A percentile compares a stretch with the other conserved stretches of the same genome.
phyloP scores from a whole-genome alignment of 2,329 filamentous ascomycete species.

The Aureobasidium subglaciale region DNA sequence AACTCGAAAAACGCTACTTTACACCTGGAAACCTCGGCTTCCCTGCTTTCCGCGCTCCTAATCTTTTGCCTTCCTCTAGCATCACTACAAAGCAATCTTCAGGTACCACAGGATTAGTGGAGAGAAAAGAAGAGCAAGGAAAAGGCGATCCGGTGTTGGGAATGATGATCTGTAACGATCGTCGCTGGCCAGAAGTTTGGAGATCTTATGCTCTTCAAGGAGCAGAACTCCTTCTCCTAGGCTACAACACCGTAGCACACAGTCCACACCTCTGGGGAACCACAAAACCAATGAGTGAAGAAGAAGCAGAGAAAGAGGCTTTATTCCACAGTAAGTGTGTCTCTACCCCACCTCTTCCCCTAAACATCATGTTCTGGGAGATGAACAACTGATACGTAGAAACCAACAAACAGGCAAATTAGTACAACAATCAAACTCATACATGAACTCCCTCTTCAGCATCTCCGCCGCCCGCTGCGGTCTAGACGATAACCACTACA shows the following conservation, averaged over 20 bases:
- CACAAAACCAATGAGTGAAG: constrained; percentile 35
- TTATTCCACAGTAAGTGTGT: too few relatives aligned
- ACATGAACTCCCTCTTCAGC: constrained; percentile 47
- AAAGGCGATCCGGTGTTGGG: constrained; percentile 46
- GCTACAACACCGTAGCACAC: constrained; percentile 45
- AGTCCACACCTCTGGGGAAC: constrained; percentile 42
- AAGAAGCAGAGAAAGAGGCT: constrained; percentile 42
- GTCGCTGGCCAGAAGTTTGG: constrained; percentile 50
- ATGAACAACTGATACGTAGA: too few relatives aligned
- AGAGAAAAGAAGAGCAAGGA: constrained; percentile 17
- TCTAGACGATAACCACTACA: constrained; percentile 44
- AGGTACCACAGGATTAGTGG: too few relatives aligned
- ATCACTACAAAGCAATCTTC: too few relatives aligned
- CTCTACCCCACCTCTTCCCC: too few relatives aligned
- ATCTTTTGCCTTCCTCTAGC: constrained; percentile 31
- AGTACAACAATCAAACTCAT: constrained; percentile 46
- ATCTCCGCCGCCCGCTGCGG: constrained; percentile 46
- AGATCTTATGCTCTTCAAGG: constrained; percentile 46
- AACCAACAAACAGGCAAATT: too few relatives aligned
- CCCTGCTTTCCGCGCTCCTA: constrained; percentile 46
- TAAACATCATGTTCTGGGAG: too few relatives aligned
- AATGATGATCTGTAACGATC: constrained; percentile 52
- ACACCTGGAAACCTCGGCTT: constrained; percentile 47
- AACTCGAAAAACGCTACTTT: constrained; percentile 52
- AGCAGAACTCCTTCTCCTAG: constrained; percentile 42